phyloP scores from a whole-genome alignment of 352 stramenopile genomes.

The Ophiocytium majus region DNA sequence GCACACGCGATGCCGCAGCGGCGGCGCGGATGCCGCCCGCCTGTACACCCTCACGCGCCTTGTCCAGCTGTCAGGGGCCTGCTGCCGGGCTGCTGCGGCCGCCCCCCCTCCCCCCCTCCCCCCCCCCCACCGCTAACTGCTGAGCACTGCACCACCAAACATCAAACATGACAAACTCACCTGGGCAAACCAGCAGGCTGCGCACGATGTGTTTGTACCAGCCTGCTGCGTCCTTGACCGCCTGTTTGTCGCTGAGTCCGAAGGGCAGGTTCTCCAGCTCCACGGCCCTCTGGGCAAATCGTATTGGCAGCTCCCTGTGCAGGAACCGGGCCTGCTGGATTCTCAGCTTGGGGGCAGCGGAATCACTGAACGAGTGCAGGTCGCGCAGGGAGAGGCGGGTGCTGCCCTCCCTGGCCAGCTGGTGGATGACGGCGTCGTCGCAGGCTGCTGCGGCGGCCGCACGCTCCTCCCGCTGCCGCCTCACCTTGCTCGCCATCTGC shows the following conservation, averaged over 20 bases:
- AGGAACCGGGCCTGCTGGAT: slow-evolving; percentile 48
- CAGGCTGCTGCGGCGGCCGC: too few relatives aligned
- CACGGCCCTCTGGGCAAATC: slow-evolving; percentile 49
- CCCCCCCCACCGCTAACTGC: too few relatives aligned
- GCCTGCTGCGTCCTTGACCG: slow-evolving; percentile 38
- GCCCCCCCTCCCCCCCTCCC: too few relatives aligned
- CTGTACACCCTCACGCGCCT: too few relatives aligned
- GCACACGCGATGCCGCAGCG: too few relatives aligned
- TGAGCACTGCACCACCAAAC: too few relatives aligned
- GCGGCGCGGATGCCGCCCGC: too few relatives aligned
- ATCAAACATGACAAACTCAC: too few relatives aligned
- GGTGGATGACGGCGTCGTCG: slow-evolving; percentile 16
- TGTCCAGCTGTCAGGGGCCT: neutral
- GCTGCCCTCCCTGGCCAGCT: slow-evolving; percentile 25
- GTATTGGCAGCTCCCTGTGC: slow-evolving; percentile 51
- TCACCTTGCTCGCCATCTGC: neutral
- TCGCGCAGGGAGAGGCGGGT: slow-evolving; percentile 48
- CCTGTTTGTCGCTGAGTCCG: slow-evolving; percentile 45
- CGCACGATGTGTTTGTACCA: slow-evolving; percentile 29
- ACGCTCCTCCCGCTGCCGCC: neutral
- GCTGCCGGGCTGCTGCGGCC: too few relatives aligned
- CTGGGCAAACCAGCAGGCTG: slow-evolving; percentile 1
- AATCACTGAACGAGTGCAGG: slow-evolving; percentile 47
- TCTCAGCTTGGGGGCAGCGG: slow-evolving; percentile 18
- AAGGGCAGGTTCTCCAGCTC: slow-evolving; percentile 52